Evolutionary conservation across 257 asterid species (phyloP).

Genomic region (Nicotiana sylvestris): DNA sequence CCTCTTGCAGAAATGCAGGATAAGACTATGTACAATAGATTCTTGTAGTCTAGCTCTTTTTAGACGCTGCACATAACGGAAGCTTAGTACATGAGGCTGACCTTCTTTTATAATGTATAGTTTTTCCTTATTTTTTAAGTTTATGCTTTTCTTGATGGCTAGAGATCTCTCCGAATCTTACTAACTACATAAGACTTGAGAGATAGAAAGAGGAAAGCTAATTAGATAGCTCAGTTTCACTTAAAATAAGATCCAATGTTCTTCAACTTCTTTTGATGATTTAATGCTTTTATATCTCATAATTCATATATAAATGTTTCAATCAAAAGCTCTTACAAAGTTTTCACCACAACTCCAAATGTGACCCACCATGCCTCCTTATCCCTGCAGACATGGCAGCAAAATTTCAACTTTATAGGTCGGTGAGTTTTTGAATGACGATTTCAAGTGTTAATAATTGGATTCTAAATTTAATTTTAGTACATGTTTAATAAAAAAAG

Average conservation of each 20-base stretch:
- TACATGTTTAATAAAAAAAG: too few relatives aligned
- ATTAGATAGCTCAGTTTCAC: not conserved
- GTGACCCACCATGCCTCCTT: slow-evolving; percentile 49
- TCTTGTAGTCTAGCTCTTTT: too few relatives aligned
- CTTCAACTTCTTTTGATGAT: not conserved
- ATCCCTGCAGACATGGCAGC: not conserved
- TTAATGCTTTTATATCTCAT: not conserved
- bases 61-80: too few relatives aligned
- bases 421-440: too few relatives aligned
- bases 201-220: slow-evolving; percentile 10
- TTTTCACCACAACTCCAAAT: slow-evolving; percentile 64
- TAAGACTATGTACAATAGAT: too few relatives aligned
- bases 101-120: not conserved
- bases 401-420: too few relatives aligned
- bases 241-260: not conserved
- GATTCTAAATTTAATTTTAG: too few relatives aligned
- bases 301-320: slow-evolving; percentile 11
- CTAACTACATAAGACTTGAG: slow-evolving; percentile 55
- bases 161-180: slow-evolving; percentile 74
- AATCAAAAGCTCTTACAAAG: slow-evolving; percentile 48
- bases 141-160: slow-evolving; percentile 29
- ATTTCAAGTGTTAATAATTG: too few relatives aligned
- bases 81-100: too few relatives aligned
- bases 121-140: slow-evolving; percentile 12
- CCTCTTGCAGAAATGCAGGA: too few relatives aligned